These are phyloP conservation scores for Taphrina pruni DNA, from an alignment of 1,139 yeast genomes.

Conservation along the genomic window DNA sequence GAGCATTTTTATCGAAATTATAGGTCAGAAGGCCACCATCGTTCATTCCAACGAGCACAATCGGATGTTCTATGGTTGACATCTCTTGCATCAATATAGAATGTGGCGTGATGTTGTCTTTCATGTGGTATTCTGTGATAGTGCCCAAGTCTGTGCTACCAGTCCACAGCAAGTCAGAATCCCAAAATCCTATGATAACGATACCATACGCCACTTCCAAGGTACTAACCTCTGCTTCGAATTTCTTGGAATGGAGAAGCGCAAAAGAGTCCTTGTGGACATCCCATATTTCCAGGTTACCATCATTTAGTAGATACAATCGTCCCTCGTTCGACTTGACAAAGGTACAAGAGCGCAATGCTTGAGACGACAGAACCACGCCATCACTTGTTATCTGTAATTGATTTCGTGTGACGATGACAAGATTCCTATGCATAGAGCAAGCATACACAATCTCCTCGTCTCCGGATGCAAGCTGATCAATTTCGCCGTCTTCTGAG, in stretches of 20 bases:
- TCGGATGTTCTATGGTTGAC: conserved; percentile 39
- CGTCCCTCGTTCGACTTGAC: conserved; percentile 9
- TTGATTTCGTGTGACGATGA: conserved; percentile 22
- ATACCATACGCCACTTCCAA: conserved; percentile 2
- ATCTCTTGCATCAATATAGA: conserved; percentile 43
- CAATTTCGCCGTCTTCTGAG: conserved; percentile 41
- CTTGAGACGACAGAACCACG: neutral
- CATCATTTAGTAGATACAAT: conserved; percentile 17
- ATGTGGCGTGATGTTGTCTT: conserved; percentile 41
- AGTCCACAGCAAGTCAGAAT: conserved; percentile 16
- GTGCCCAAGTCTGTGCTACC: conserved; percentile 11
- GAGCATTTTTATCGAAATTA: conserved; percentile 26
- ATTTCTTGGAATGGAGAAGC: neutral
- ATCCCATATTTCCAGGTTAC: conserved; percentile 16
- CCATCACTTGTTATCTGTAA: conserved; percentile 8
- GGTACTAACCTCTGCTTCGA: conserved; percentile 30
- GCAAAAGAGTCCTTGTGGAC: neutral
- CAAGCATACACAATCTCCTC: conserved; percentile 43
- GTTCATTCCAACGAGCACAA: conserved; percentile 45
- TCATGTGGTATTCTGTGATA: conserved; percentile 1
- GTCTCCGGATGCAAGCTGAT: conserved; percentile 40
- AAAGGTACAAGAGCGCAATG: neutral
- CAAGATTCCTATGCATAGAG: conserved; percentile 14
- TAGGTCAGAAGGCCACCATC: conserved; percentile 45
- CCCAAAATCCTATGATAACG: conserved; percentile 39